phyloP scores from a whole-genome alignment of 148 eudicot genomes.

The Amaranthus cruentus region DNA sequence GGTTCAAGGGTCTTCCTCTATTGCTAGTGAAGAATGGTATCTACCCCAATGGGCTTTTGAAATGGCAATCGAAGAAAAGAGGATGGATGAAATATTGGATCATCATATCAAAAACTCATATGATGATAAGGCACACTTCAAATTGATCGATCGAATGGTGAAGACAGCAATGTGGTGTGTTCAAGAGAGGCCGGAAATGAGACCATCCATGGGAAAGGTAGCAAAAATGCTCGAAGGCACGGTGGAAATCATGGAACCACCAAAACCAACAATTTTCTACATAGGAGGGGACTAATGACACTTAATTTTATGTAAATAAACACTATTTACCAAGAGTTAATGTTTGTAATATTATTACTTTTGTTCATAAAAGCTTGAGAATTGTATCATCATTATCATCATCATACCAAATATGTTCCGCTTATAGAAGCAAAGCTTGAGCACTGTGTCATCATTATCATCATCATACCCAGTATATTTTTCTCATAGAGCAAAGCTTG shows the following conservation, averaged over 20 bases:
- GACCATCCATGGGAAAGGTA: slow-evolving; percentile 96
- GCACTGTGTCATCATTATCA: not conserved
- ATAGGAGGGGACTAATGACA: slow-evolving; percentile 19
- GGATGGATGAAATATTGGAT: slow-evolving; percentile 66
- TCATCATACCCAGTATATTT: too few relatives aligned
- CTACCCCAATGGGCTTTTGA: slow-evolving; percentile 83
- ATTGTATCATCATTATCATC: not conserved
- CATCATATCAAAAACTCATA: slow-evolving; percentile 46
- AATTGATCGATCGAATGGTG: slow-evolving; percentile 73
- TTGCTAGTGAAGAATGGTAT: slow-evolving; percentile 76
- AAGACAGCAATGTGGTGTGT: slow-evolving; percentile 96
- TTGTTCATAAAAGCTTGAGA: not conserved
- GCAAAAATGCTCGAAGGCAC: slow-evolving; percentile 95
- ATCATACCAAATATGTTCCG: too few relatives aligned
- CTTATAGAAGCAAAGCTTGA: not conserved
- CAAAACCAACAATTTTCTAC: slow-evolving; percentile 68
- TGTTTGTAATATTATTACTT: not conserved
- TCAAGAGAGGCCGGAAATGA: slow-evolving; percentile 68
- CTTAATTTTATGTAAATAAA: not conserved
- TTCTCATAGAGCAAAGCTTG: not conserved
- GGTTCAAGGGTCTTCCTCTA: slow-evolving; percentile 32
- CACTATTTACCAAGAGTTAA: not conserved
- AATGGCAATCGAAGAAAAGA: slow-evolving; percentile 58
- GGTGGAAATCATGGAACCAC: slow-evolving; percentile 76
- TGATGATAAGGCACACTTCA: slow-evolving; percentile 45